Evolutionary conservation across 129 eudicot genomes (phyloP).

Genomic region (Escallonia rubra): DNA sequence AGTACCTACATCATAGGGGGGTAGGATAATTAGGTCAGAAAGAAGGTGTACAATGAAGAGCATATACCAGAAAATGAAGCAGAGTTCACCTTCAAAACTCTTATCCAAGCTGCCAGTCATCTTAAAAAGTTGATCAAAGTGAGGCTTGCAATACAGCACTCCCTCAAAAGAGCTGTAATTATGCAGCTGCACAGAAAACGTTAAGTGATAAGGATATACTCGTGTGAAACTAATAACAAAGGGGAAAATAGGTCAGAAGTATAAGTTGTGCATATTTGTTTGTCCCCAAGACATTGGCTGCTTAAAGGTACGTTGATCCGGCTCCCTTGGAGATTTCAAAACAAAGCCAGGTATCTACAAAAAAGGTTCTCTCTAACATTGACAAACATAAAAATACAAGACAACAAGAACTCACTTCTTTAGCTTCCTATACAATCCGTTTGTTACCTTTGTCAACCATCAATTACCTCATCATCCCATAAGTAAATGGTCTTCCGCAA

Average conservation of each 20-base stretch:
- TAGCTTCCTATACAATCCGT: no score
- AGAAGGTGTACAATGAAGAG: not conserved
- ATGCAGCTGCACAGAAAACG: conserved; percentile 51
- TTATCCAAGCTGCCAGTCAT: conserved; percentile 78
- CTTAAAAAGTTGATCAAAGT: conserved; percentile 70
- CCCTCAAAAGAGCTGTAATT: conserved; percentile 72
- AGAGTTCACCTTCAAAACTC: conserved; percentile 57
- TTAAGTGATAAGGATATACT: not conserved
- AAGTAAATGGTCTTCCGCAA: no score
- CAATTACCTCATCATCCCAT: no score
- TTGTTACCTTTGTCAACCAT: no score
- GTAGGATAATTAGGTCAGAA: not conserved
- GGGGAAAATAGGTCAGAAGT: not conserved
- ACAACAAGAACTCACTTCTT: no score
- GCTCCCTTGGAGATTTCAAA: no score
- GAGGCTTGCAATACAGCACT: conserved; percentile 76
- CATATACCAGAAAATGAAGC: not conserved
- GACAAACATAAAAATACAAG: no score
- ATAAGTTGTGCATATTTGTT: not conserved
- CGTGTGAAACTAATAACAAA: no score
- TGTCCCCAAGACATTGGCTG: no score
- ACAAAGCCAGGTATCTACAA: no score
- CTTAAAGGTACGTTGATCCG: no score
- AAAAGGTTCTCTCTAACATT: no score
- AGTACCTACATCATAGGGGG: conserved; percentile 27